Evolutionary conservation across 2,329 filamentous ascomycete species (phyloP), one percentile per base, ranked within the genome.

Genomic region (Amphichorda felina): DNA sequence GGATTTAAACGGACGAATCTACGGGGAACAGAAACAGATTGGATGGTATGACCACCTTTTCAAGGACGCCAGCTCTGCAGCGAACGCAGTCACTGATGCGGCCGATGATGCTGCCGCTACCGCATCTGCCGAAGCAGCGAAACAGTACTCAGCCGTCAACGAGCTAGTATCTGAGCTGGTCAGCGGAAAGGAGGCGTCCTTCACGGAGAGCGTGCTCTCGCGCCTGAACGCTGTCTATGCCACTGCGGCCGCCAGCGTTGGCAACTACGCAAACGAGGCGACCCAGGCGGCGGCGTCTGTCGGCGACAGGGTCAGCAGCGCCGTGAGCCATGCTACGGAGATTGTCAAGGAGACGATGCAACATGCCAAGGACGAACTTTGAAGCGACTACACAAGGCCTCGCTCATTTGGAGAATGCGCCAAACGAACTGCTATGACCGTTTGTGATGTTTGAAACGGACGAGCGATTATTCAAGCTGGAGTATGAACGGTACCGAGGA

Each of bases 201-300:
- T 86, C 48, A 87, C 80, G 0, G 82, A 93, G 49, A 87, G 82
- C 40, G 80, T 89, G 3, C 75, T 86, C 57, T 75, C 65, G 35
- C 73, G 81, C 35, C 67, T 94, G 10, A 72, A 74, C 38, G 78
- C 72, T 3, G 82, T 76, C 1, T 91, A 89, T 49, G 73, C 75
- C 17, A 83, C 77, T 0, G 80, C 76, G 2, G 60, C 71, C 2
- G 66, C 74, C 1, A 75, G 66, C 1, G 61, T 69, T 7, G 66
- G 65, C 9, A 68, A 61, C 39, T 40, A 57, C 29, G 56, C 53
- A 8, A 55, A 45, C 36, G 48, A 58, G 19, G 58, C 56, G 7
- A 53, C 50, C 27, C 49, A 46, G 25, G 51, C 51, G 8, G 54
- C 49, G 1, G 43, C 50, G n/a, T 54, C 51, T 28, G 50, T 53